Base-by-base conservation (phyloP, 495 filamentous ascomycete species). In the Pyrenula massariospora region DNA sequence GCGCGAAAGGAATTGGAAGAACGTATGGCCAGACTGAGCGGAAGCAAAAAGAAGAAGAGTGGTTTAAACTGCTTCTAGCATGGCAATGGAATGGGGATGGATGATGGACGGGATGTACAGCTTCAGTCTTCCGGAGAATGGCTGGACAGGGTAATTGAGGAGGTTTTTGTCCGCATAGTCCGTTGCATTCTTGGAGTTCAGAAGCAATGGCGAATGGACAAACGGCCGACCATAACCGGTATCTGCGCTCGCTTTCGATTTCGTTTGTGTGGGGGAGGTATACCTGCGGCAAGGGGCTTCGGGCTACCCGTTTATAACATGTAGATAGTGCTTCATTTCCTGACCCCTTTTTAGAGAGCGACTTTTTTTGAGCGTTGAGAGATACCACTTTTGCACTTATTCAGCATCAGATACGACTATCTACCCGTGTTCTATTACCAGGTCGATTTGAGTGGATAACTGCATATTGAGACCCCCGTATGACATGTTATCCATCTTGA, bases 31-130 rank as follows among this genome's bases (percentile, higher is more conserved):
- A 86, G 83, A n/a, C 84, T 95, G 65, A 86, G 84, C 66, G 83
- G 81, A 68, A 91, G 91, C 73, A 95, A 91, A 77, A 95, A 96
- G 83, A 89, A 89, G 77, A 93, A 93, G 83, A 86, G 89, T 65
- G 88, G 86, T 25, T 83, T 98, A 63, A 96, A 95, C 73, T 98
- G 93, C 77, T 98, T 98, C 73, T 98, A 42, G 31, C 8, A 42
- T 5, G 31, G 31, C 31, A 42, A 42, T 42, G 31, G 31, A 8
- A 8, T 42, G 5, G 31, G 31, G 8, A 42, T 42, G 15, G 5
- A 42, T 15, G 31, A 42, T 5, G 31, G 15, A 42, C 31, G 31
- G 15, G 31, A 42, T 5, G 31, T 5, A 8, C 15, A 8, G 15
- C 31, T 42, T 42, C 31, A 42, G 31, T 15, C 8, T 8, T 42